Conservation (phyloP, 768 basidiomycete species). For the Lyophyllum shimeji region DNA sequence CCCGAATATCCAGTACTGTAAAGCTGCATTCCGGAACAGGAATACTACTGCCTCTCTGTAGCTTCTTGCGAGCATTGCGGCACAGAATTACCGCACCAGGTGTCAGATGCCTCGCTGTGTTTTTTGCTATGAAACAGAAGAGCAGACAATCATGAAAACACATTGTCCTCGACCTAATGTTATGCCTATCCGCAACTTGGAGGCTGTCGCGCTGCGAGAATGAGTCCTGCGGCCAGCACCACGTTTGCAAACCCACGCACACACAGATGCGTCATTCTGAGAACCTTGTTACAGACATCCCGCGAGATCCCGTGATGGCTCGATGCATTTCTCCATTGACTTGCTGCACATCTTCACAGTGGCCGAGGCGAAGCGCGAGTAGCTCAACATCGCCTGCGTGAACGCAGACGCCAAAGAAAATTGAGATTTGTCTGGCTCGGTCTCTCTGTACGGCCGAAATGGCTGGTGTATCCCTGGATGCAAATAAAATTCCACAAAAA, state of each 20-base stretch:
- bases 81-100: constrained; percentile 1
- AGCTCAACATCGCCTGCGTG: neutral
- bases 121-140: neutral
- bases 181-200: no score
- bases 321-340: neutral
- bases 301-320: neutral
- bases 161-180: no score
- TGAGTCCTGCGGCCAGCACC: neutral
- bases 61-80: constrained; percentile 9
- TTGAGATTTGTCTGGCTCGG: neutral
- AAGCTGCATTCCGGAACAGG: neutral
- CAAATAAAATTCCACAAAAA: neutral
- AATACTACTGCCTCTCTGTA: neutral
- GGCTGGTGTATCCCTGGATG: neutral
- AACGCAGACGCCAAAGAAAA: neutral
- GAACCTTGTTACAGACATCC: neutral
- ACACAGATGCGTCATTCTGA: neutral
- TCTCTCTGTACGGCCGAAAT: neutral
- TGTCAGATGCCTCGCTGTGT: neutral
- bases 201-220: neutral
- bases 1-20: neutral
- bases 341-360: neutral
- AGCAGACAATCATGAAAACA: neutral
- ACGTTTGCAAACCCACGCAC: neutral
- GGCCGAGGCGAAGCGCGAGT: neutral